These are phyloP conservation scores for Ramularia endophylla DNA, from an alignment of 2,329 filamentous ascomycete species.

Conservation along the genomic window DNA sequence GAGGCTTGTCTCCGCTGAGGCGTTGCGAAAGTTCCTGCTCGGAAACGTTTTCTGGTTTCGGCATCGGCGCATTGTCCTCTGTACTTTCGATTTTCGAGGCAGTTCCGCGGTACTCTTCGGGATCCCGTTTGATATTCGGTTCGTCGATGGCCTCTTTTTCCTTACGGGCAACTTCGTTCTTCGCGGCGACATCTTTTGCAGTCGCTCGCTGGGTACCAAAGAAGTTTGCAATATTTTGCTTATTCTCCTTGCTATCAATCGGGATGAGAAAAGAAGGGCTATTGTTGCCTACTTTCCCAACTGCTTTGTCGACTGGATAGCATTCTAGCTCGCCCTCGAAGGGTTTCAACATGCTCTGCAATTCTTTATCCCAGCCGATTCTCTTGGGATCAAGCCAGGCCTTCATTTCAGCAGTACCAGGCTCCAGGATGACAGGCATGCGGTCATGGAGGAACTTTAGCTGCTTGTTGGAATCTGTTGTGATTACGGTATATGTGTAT, in stretches of 20 bases:
- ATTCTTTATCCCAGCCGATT: constrained; percentile 67
- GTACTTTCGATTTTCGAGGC: constrained; percentile 37
- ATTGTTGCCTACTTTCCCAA: constrained; percentile 91
- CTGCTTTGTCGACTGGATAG: constrained; percentile 80
- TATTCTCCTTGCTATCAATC: constrained; percentile 78
- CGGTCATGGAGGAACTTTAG: constrained; percentile 84
- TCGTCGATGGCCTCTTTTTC: constrained; percentile 27
- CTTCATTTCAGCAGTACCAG: constrained; percentile 62
- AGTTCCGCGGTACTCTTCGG: constrained; percentile 38
- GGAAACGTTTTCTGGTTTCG: constrained; percentile 29
- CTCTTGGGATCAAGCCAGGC: constrained; percentile 73
- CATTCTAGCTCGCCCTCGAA: constrained; percentile 73
- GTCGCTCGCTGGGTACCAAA: constrained; percentile 57
- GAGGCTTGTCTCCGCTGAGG: constrained; percentile 42
- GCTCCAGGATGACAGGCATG: constrained; percentile 90
- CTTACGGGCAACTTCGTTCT: constrained; percentile 29
- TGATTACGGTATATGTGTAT: constrained; percentile 93
- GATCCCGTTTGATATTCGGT: constrained; percentile 34
- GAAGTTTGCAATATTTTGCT: constrained; percentile 90
- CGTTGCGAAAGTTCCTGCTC: constrained; percentile 26
- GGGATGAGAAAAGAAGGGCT: constrained; percentile 79
- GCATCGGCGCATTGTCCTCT: constrained; percentile 49
- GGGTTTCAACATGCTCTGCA: constrained; percentile 75
- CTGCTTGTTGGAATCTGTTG: constrained; percentile 76
- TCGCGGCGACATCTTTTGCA: constrained; percentile 30